phyloP scores from a whole-genome alignment of 495 filamentous ascomycete genomes.

The Poronia punctata region DNA sequence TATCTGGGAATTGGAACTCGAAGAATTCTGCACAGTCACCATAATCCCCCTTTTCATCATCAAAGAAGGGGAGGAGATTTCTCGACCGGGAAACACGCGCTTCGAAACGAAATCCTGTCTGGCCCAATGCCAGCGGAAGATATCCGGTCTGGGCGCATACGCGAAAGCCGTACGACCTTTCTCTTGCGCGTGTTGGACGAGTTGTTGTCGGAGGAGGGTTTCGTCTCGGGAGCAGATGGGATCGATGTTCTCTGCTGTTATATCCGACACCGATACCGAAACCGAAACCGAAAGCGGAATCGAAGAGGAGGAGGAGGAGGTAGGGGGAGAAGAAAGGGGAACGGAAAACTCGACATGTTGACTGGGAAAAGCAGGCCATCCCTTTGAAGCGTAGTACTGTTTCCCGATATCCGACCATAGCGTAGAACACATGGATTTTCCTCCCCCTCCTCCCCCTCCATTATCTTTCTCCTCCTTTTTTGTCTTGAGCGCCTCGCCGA shows the following conservation, averaged over 20 bases:
- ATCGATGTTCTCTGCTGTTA: too few species aligned
- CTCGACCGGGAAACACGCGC: constrained; percentile 31
- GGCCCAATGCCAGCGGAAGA: constrained; percentile 77
- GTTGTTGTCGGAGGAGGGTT: constrained; percentile 29
- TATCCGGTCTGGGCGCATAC: constrained; percentile 63
- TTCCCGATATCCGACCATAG: constrained; percentile 96
- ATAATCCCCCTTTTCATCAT: constrained; percentile 70
- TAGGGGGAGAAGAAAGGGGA: constrained; percentile 1
- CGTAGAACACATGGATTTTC: constrained; percentile 56
- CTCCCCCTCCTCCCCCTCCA: constrained; percentile 26
- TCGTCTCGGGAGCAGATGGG: constrained; percentile 55
- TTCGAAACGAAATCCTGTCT: constrained; percentile 76
- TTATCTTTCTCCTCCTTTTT: constrained; percentile 24
- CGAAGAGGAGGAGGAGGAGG: constrained; percentile 4
- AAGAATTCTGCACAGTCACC: constrained; percentile 17
- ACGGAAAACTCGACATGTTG: constrained; percentile 59
- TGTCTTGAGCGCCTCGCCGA: constrained; percentile 28
- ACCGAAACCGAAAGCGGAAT: too few species aligned
- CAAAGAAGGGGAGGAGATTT: too few species aligned
- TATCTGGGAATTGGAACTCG: not conserved
- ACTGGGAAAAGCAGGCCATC: constrained; percentile 70
- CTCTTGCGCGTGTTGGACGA: constrained; percentile 22
- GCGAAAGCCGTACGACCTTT: constrained; percentile 49
- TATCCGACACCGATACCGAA: too few species aligned
- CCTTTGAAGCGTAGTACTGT: constrained; percentile 74